These are phyloP conservation scores for Parastagonospora avenae DNA, from an alignment of 2,329 filamentous ascomycete species.

Conservation along the genomic window DNA sequence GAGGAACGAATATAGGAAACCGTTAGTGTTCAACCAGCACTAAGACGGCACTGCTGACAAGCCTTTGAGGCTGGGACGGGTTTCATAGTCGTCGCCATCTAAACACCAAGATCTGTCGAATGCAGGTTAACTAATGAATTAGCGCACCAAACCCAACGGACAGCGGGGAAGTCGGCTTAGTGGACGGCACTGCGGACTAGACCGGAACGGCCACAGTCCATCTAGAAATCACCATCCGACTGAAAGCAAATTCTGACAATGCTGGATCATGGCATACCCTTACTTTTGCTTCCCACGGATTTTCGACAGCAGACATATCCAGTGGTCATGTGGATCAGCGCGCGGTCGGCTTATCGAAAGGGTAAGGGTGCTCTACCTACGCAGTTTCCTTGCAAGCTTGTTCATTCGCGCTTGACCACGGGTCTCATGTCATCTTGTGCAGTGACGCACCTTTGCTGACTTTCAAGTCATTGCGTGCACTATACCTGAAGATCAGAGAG, in stretches of 20 bases:
- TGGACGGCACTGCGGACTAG: slow-evolving; percentile 33
- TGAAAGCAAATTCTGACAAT: slow-evolving; percentile 21
- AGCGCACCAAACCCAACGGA: slow-evolving; percentile 39
- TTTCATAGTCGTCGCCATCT: slow-evolving; percentile 39
- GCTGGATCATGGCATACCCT: slow-evolving; percentile 1
- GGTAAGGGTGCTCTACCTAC: not conserved
- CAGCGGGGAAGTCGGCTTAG: slow-evolving; percentile 43
- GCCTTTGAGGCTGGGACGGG: slow-evolving; percentile 36
- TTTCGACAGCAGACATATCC: slow-evolving; percentile 1
- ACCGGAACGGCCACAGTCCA: slow-evolving; percentile 32
- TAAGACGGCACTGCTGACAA: slow-evolving; percentile 38
- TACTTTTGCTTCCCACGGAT: not conserved
- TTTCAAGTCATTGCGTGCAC: slow-evolving; percentile 14
- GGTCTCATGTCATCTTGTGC: slow-evolving; percentile 8
- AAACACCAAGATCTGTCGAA: slow-evolving; percentile 35
- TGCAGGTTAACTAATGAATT: slow-evolving; percentile 38
- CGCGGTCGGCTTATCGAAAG: slow-evolving; percentile 7
- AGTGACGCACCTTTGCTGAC: slow-evolving; percentile 16
- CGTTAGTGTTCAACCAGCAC: slow-evolving; percentile 33
- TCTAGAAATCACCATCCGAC: slow-evolving; percentile 29
- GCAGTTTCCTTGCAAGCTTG: not conserved
- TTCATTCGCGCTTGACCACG: not conserved
- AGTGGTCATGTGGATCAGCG: slow-evolving; percentile 12
- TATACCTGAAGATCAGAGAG: slow-evolving; percentile 14
- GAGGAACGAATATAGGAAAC: slow-evolving; percentile 27